Evolutionary conservation across 164 flowering plant species (phyloP).

Genomic region (Tetracentron sinense): DNA sequence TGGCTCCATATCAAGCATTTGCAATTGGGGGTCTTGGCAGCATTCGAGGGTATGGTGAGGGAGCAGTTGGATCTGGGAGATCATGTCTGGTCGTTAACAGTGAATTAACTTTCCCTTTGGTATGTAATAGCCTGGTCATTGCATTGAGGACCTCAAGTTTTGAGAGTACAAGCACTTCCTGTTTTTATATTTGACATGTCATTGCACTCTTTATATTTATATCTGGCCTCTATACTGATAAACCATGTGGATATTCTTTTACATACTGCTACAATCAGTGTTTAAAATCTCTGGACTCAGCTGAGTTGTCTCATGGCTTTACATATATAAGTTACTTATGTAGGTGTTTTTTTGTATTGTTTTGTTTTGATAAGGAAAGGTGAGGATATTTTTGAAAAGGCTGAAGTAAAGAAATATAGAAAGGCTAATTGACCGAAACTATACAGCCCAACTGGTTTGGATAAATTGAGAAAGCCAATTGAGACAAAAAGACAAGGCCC

Average conservation of each 20-base stretch:
- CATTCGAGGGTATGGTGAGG: slow-evolving; percentile 93
- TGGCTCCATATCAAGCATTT: slow-evolving; percentile 98
- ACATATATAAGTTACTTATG: too few species aligned
- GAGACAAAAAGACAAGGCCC: too few species aligned
- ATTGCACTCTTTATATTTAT: too few species aligned
- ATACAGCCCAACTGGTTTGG: too few species aligned
- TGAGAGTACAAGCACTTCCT: neutral
- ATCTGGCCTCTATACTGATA: neutral
- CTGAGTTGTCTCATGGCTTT: neutral
- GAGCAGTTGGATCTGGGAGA: slow-evolving; percentile 91
- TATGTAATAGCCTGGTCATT: slow-evolving; percentile 25
- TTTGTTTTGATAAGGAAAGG: too few species aligned
- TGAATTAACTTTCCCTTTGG: slow-evolving; percentile 82
- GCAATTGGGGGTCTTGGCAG: slow-evolving; percentile 86
- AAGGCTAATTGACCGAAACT: too few species aligned
- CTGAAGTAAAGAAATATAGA: too few species aligned
- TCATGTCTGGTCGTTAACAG: slow-evolving; percentile 79
- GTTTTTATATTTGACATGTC: too few species aligned
- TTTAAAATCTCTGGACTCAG: neutral
- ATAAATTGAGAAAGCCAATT: too few species aligned
- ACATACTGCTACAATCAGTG: neutral
- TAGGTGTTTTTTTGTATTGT: too few species aligned
- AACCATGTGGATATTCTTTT: neutral
- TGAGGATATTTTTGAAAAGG: too few species aligned
- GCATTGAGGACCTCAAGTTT: too few species aligned